Evolutionary conservation across 768 basidiomycete genomes (phyloP).

Genomic region (Suillus fuscotomentosus): DNA sequence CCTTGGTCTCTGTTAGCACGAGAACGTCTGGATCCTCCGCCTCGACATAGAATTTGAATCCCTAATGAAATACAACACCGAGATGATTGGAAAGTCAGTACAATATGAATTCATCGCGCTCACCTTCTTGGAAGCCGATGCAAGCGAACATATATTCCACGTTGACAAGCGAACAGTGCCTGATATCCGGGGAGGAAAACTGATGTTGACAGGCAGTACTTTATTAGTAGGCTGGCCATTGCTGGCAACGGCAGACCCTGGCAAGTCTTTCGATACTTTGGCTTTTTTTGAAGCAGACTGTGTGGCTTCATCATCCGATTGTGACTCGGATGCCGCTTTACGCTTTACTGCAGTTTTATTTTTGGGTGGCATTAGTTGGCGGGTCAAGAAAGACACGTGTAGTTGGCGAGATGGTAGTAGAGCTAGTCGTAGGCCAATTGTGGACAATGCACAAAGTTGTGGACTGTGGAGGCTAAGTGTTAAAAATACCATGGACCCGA

Average conservation of each 20-base stretch:
- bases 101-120: slow-evolving; percentile 8
- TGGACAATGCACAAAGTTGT: not conserved
- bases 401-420: not conserved
- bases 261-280: slow-evolving; percentile 22
- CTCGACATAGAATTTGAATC: slow-evolving; percentile 78
- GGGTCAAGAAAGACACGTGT: not conserved
- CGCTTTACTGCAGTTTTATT: slow-evolving; percentile 30
- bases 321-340: slow-evolving; percentile 25
- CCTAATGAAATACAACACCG: slow-evolving; percentile 38
- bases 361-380: slow-evolving; percentile 28
- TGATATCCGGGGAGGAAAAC: slow-evolving; percentile 48
- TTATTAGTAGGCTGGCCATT: slow-evolving; percentile 74
- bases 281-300: slow-evolving; percentile 22
- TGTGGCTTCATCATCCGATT: slow-evolving; percentile 26
- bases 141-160: slow-evolving; percentile 83
- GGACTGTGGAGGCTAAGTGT: not conserved
- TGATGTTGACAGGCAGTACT: slow-evolving; percentile 59
- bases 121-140: slow-evolving; percentile 78
- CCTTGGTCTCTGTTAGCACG: slow-evolving; percentile 87
- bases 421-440: not conserved
- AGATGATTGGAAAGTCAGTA: not conserved
- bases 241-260: slow-evolving; percentile 19
- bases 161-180: slow-evolving; percentile 57
- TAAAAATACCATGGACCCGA: not conserved
- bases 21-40: slow-evolving; percentile 87